phyloP scores from a whole-genome alignment of 208 protist genomes.

The Crithidia brevicula region DNA sequence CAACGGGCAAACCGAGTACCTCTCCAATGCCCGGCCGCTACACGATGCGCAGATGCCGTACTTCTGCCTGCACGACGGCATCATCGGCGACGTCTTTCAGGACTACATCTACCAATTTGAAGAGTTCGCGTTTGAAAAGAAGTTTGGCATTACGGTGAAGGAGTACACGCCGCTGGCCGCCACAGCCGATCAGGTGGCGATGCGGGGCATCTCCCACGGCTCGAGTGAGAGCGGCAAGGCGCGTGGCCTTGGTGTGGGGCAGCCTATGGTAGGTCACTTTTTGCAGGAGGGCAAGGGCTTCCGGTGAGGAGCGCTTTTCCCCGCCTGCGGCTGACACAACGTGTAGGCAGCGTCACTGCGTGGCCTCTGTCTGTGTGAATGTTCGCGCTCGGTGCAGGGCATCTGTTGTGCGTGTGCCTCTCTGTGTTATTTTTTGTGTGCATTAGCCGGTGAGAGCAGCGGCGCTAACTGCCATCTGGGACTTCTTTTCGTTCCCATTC shows the following conservation, averaged over 20 bases:
- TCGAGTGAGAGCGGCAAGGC: slow-evolving; percentile 23
- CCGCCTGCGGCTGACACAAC: too few species aligned
- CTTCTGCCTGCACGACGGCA: slow-evolving; percentile 87
- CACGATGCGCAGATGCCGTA: slow-evolving; percentile 90
- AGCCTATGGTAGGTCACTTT: slow-evolving; percentile 83
- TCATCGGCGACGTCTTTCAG: slow-evolving; percentile 82
- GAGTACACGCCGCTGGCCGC: slow-evolving; percentile 76
- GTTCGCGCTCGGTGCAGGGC: too few species aligned
- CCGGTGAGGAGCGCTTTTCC: slow-evolving; percentile 22
- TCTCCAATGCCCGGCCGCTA: slow-evolving; percentile 68
- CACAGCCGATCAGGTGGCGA: slow-evolving; percentile 65
- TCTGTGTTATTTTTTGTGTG: slow-evolving; percentile 1
- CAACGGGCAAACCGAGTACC: slow-evolving; percentile 87
- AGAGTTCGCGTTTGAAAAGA: slow-evolving; percentile 91
- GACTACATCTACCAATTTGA: slow-evolving; percentile 90
- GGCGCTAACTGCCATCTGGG: too few species aligned
- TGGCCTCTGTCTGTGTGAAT: too few species aligned
- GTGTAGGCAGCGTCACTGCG: too few species aligned
- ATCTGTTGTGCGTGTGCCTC: background rate
- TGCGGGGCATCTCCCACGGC: slow-evolving; percentile 46
- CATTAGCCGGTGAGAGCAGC: background rate
- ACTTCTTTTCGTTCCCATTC: too few species aligned
- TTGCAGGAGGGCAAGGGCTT: slow-evolving; percentile 82
- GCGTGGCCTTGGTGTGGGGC: slow-evolving; percentile 33
- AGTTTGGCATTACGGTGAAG: slow-evolving; percentile 75